Base-by-base conservation (phyloP, 495 filamentous ascomycete species). In the Oleoguttula mirabilis region DNA sequence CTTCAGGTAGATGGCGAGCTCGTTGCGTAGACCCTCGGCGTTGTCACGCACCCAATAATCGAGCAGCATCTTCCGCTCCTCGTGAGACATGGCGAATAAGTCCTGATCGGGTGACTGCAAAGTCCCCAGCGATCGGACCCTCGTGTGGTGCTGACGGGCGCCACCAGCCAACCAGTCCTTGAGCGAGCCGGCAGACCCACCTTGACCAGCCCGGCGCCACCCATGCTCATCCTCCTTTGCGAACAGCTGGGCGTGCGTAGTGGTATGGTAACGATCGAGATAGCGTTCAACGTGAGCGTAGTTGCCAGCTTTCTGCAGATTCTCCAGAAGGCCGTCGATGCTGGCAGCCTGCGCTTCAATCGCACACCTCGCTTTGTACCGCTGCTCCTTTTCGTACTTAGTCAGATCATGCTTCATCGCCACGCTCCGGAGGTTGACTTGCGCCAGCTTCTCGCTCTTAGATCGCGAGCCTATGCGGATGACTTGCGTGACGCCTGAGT, bases 401-500 rank as follows among this genome's bases (percentile, higher is more conserved):
- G 71, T 75, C 4, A 55, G 61, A 10, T 47, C 43, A 17, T 50
- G 35, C 10, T 47, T 35, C 31, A 53, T 47, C 0, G 49, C 44
- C 21, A 76, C 59, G 1, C 43, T 39, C 4, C 64, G 55, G 1
- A 81, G 62, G 35, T 72, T 76, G 12, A 69, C 47, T 0, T 57
- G 49, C 39, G 64, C 54, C 1, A 79, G 57, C 14, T 60, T 45
- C 24, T 80, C 71, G 0, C 73, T 77, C 53, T 82, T 80, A 1
- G 74, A 80, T 24, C 67, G 69, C 7, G 68, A 71, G 0, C 82
- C 82, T 10, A 90, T 73, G 12, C 83, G 76, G 38, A 90, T 70
- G 24, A 90, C 62, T 33, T 78, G 68, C 2, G 61, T 62, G 27
- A 81, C 60, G 0, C 66, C 64, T 28, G 67, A 65, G 15, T 73